Evolutionary conservation across 257 asterid genomes (phyloP), one percentile per base, ranked within the genome.

Genomic region (Mitragyna speciosa): DNA sequence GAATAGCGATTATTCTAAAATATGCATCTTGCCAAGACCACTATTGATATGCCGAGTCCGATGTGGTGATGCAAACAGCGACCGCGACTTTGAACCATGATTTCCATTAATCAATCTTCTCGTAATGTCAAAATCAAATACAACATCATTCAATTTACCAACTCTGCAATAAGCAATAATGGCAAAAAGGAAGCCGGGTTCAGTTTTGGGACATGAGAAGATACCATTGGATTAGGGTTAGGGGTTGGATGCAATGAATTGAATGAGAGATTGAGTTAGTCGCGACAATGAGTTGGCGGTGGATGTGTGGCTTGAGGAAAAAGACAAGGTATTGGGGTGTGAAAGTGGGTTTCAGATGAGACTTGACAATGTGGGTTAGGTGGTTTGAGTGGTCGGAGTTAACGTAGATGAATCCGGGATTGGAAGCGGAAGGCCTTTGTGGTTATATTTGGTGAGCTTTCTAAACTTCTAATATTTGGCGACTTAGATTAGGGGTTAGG

Each of bases 211-310:
- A 83, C 99, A 94, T 51, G 94, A 91, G 79, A 96, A 96, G 48
- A 96, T 94, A 78, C 97, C 97, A 48, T 92, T 94, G n/a, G 97
- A 86, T 79, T 98, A 95, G 0, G 99, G 97, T 88, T 98, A 95
- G 30, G 99, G 97, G 69, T 89, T 91, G 85, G 98, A 80, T 76
- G 92, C 90, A 41, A 93, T 87, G 90, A 92, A 95, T 47, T 86
- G 90, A 48, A 95, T 89, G 47, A 93, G 33, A 87, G 76, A 4
- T 86, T 84, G 82, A 96, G 95, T 43, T 89, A 87, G 76, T 92
- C 93, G 77, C 94, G 86, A 63, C 98, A 97, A 87, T 91, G 80
- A 72, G 97, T 87, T 93, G 93, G 87, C 93, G 91, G 87, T 87
- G 94, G 81, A 94, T 86, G 81, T 82, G 96, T 72, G 89, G 82